Evolutionary conservation across 1,284 basidiomycete species (phyloP), one percentile per base, ranked within the genome.

Genomic region (Cryptococcus sp.): DNA sequence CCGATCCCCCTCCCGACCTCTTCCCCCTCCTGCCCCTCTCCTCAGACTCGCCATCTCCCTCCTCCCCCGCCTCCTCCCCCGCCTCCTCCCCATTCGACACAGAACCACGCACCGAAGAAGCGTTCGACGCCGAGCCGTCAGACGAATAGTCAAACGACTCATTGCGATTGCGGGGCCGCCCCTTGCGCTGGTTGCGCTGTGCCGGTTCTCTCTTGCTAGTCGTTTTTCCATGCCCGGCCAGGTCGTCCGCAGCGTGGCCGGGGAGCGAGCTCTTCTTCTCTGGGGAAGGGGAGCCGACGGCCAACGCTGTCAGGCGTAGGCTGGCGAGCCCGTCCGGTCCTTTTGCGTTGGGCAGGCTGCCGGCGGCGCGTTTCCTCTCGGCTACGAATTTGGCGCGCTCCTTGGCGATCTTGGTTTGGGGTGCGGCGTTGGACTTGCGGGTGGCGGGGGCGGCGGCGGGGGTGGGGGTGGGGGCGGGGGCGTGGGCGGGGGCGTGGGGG

Each of bases 381-480:
- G 55, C 55, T 40, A 61, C 46, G 37, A 58, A 63, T 37, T 60
- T 59, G 18, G 61, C 57, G 40, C 53, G 46, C 50, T 60, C 55
- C 36, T 52, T 52, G 2, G 61, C 57, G 24, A 60, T 60, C 48
- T 57, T 57, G 36, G 46, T 53, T 28, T 57, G 57, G 11, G 57
- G 54, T 24, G 48, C 60, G 4, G 38, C 40, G 18, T 44, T 43
- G n/a, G 46, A 46, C 36, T 36, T 44, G 28, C 28, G 28, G 4
- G 28, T 9, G 5, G 5, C 28, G 28, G 28, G 2, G 48, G 28
- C 38, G 54, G 7, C 38, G 43, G 15, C n/a, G 46, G 44, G 16
- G 52, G 40, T 13, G 20, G 39, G 9, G 50, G 44, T 18, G 43
- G 35, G 8, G n/a, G 28, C 28, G 28, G 4, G 28, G 5, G 28